phyloP scores from a whole-genome alignment of 306 rosid species.

The Acacia melanoxylon region DNA sequence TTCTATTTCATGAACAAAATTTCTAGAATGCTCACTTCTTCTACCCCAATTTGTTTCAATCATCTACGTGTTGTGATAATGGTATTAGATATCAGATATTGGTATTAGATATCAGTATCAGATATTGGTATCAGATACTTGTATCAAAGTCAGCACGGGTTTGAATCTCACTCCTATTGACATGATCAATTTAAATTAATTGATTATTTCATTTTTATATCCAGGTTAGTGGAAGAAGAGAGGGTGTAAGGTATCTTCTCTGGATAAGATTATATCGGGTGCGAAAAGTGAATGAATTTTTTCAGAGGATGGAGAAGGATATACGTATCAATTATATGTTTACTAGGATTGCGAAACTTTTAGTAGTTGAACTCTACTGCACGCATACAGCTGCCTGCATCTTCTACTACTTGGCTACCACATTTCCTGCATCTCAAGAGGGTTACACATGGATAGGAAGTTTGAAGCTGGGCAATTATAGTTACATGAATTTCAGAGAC shows the following conservation, averaged over 20 bases:
- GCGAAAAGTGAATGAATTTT: conserved; percentile 55
- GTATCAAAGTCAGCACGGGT: too few species aligned
- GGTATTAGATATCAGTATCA: too few species aligned
- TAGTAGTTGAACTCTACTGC: conserved; percentile 93
- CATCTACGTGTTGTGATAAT: background rate
- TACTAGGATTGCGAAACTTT: conserved; percentile 76
- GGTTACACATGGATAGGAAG: conserved; percentile 99
- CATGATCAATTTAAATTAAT: too few species aligned
- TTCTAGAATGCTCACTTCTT: conserved; percentile 1
- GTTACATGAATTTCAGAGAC: conserved; percentile 82
- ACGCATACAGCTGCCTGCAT: conserved; percentile 98
- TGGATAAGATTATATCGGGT: conserved; percentile 88
- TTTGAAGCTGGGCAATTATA: conserved; percentile 71
- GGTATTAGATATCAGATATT: too few species aligned
- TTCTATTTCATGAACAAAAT: conserved; percentile 32
- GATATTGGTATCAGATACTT: too few species aligned
- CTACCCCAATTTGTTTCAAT: conserved; percentile 8
- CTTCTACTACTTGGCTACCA: conserved; percentile 94
- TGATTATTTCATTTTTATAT: background rate
- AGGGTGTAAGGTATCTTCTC: conserved; percentile 81
- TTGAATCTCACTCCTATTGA: too few species aligned
- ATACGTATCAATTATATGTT: conserved; percentile 80
- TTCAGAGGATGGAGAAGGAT: conserved; percentile 78
- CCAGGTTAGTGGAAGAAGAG: conserved; percentile 75
- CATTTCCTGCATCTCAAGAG: conserved; percentile 78